phyloP scores from a whole-genome alignment of 305 asterid species.

The Fraxinus paxiana region DNA sequence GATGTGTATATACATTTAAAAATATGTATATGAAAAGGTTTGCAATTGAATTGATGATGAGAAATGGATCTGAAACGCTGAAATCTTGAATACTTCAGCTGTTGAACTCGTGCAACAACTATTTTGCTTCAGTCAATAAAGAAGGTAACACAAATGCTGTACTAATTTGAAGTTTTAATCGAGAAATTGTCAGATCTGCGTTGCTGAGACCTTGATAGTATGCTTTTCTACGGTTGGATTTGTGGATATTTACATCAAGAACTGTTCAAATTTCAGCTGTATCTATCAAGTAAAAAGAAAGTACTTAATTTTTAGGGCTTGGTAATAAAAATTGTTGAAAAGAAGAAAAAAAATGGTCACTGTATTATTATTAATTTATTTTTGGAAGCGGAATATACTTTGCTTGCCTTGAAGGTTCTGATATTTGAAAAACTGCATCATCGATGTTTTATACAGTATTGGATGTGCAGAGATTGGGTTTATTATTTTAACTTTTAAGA shows the following conservation, averaged over 20 bases:
- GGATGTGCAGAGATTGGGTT: neutral
- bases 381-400: neutral
- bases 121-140: slow-evolving; percentile 29
- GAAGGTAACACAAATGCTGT: slow-evolving; percentile 43
- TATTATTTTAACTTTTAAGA: neutral
- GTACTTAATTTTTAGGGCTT: neutral
- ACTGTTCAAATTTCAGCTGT: neutral
- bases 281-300: neutral
- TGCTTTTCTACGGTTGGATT: slow-evolving; percentile 6
- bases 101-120: slow-evolving; percentile 10
- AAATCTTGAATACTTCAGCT: slow-evolving; percentile 41
- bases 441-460: slow-evolving; percentile 8
- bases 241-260: neutral
- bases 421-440: neutral
- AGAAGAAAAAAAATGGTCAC: neutral
- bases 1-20: neutral
- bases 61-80: slow-evolving; percentile 41
- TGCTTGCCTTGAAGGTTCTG: neutral
- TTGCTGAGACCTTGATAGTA: slow-evolving; percentile 3
- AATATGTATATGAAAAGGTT: neutral
- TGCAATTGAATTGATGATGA: slow-evolving; percentile 32
- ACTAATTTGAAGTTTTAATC: slow-evolving; percentile 29
- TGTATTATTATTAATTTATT: neutral
- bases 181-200: slow-evolving; percentile 33
- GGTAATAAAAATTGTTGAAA: neutral